Conservation (phyloP, 805 yeast species). For the Grigorovia jiainica region DNA sequence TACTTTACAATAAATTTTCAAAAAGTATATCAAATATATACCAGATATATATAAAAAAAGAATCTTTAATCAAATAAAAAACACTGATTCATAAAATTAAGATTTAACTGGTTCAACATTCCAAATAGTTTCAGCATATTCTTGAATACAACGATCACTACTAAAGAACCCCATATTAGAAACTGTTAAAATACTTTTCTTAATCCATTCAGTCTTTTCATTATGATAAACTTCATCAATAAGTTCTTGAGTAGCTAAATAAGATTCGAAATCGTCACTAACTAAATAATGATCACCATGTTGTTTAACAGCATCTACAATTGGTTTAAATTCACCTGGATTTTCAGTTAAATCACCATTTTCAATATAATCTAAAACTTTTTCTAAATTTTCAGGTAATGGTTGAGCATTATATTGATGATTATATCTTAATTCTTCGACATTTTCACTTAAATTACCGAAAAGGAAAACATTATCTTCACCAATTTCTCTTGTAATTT, state of each 20-base stretch:
- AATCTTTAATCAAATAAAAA: background rate
- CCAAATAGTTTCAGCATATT: conserved; percentile 90
- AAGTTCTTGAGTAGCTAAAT: conserved; percentile 67
- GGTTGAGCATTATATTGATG: conserved; percentile 50
- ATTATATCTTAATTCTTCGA: conserved; percentile 71
- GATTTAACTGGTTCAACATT: conserved; percentile 61
- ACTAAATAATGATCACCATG: conserved; percentile 86
- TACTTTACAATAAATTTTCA: background rate
- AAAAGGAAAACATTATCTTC: conserved; percentile 87
- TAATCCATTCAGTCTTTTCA: conserved; percentile 64
- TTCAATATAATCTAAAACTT: conserved; percentile 61
- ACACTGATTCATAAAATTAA: conserved; percentile 4
- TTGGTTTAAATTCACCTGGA: conserved; percentile 48
- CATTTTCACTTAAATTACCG: conserved; percentile 85
- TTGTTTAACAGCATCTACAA: conserved; percentile 57
- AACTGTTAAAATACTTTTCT: conserved; percentile 66
- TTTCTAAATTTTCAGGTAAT: conserved; percentile 48
- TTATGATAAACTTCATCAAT: conserved; percentile 61
- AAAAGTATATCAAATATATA: background rate
- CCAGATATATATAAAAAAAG: background rate
- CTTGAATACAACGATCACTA: conserved; percentile 83
- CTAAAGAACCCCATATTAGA: conserved; percentile 92
- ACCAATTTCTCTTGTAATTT: conserved; percentile 87
- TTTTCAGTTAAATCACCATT: conserved; percentile 61
- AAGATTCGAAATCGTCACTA: conserved; percentile 80